These are phyloP conservation scores for Debaryomyces sp. DNA, from an alignment of 1,139 yeast genomes.

Conservation along the genomic window DNA sequence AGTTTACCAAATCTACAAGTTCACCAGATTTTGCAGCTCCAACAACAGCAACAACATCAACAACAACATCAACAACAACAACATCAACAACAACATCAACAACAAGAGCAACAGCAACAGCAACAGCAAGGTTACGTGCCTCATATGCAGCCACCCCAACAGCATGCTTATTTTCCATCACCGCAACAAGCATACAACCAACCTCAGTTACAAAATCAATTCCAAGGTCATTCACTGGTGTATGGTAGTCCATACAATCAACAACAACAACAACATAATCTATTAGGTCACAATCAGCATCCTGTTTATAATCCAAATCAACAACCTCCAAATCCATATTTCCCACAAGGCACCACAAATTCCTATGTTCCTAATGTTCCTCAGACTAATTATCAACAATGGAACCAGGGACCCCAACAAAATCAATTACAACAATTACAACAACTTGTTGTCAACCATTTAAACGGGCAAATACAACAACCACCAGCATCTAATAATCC, in stretches of 20 bases:
- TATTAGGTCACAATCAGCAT: slow-evolving; percentile 15
- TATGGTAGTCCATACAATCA: slow-evolving; percentile 13
- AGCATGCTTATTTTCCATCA: slow-evolving; percentile 11
- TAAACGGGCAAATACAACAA: slow-evolving; percentile 10
- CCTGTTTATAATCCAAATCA: slow-evolving; percentile 1
- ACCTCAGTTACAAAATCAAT: slow-evolving; percentile 9
- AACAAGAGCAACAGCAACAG: slow-evolving; percentile 7
- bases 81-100: not conserved
- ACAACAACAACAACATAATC: slow-evolving; percentile 18
- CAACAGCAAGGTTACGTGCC: slow-evolving; percentile 5
- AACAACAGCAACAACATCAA: slow-evolving; percentile 2
- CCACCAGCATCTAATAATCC: not conserved
- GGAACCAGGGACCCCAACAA: slow-evolving; percentile 12
- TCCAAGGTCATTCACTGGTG: not conserved
- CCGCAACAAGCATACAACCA: slow-evolving; percentile 6
- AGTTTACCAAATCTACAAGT: slow-evolving; percentile 9
- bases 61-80: slow-evolving; percentile 8
- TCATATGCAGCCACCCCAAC: not conserved
- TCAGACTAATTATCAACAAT: slow-evolving; percentile 10
- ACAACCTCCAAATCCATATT: slow-evolving; percentile 10
- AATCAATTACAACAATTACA: slow-evolving; percentile 21
- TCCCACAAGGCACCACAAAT: slow-evolving; percentile 11
- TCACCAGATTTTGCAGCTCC: slow-evolving; percentile 12
- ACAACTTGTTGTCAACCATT: slow-evolving; percentile 15
- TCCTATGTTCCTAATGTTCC: slow-evolving; percentile 1